These are phyloP conservation scores for Jamesozyma jinghongensis DNA, from an alignment of 805 yeast species.

Conservation along the genomic window DNA sequence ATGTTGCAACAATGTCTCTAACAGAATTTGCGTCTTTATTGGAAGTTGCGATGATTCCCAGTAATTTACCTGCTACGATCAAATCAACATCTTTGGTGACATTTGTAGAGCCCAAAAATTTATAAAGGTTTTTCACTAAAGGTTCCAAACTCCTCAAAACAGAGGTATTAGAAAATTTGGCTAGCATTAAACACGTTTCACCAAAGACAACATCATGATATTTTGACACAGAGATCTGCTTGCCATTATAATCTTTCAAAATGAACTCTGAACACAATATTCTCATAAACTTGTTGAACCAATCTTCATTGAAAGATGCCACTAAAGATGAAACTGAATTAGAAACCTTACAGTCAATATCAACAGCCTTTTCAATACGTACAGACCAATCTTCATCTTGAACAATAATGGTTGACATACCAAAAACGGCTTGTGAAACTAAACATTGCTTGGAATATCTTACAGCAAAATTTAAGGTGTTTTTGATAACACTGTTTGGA, in stretches of 20 bases:
- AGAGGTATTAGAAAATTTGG: constrained; percentile 13
- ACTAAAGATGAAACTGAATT: constrained; percentile 20
- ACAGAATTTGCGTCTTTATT: constrained; percentile 6
- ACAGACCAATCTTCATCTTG: constrained; percentile 68
- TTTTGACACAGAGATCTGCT: constrained; percentile 10
- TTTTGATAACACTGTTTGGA: constrained; percentile 23
- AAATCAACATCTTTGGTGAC: constrained; percentile 18
- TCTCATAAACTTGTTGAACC: constrained; percentile 25
- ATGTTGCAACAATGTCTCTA: constrained; percentile 3
- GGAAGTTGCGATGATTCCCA: constrained; percentile 38
- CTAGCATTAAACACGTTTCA: constrained; percentile 25
- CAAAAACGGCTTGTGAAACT: constrained; percentile 55
- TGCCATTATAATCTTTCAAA: constrained; percentile 11
- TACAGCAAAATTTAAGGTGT: constrained; percentile 36
- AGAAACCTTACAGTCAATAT: constrained; percentile 48
- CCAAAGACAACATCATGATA: constrained; percentile 30
- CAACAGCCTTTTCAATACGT: constrained; percentile 60
- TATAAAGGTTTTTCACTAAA: constrained; percentile 20
- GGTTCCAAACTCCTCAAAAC: constrained; percentile 7
- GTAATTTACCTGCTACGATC: constrained; percentile 34
- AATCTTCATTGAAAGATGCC: constrained; percentile 4
- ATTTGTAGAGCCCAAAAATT: constrained; percentile 13
- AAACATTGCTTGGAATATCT: constrained; percentile 49
- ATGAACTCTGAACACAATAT: constrained; percentile 34
- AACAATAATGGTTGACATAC: constrained; percentile 45